Percentiles rank a stretch among this genome's conserved stretches.
Conservation (phyloP, 768 basidiomycete species). For the Nevesoporus exiguus region DNA sequence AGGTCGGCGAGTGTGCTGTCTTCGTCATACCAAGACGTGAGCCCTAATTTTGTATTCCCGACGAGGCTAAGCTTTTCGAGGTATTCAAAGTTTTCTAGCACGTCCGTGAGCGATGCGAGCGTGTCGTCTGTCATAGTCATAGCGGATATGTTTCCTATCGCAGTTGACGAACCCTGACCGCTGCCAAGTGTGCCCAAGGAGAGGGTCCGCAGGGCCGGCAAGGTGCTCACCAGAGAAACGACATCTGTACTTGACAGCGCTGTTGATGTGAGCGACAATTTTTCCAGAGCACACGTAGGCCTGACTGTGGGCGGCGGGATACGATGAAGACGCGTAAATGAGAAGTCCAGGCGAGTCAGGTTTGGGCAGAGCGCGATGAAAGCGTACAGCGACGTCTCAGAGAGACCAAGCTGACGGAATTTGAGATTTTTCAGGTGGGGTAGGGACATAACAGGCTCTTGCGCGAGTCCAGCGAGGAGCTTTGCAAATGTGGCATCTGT, state of each 20-base stretch:
- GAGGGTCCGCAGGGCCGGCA: conserved; percentile 46
- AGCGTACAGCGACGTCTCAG: conserved; percentile 44
- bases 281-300: conserved; percentile 40
- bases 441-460: conserved; percentile 30
- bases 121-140: conserved; percentile 56
- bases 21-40: conserved; percentile 26
- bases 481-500: conserved; percentile 55
- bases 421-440: conserved; percentile 51
- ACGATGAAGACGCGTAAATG: conserved; percentile 56
- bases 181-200: conserved; percentile 58
- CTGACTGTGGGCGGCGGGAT: conserved; percentile 14
- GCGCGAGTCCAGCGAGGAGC: conserved; percentile 32
- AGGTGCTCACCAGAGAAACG: conserved; percentile 34
- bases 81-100: conserved; percentile 33
- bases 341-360: conserved; percentile 55
- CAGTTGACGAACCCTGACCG: conserved; percentile 40
- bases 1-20: conserved; percentile 43
- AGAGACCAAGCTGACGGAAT: conserved; percentile 50
- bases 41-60: conserved; percentile 58
- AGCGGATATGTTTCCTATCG: conserved; percentile 44
- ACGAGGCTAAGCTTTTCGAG: conserved; percentile 59
- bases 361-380: conserved; percentile 47
- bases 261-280: conserved; percentile 63
- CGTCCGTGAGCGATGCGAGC: conserved; percentile 42
- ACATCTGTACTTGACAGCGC: conserved; percentile 40